Evolutionary conservation across 805 yeast species (phyloP).

Genomic region (Saturnispora serradocipensis): DNA sequence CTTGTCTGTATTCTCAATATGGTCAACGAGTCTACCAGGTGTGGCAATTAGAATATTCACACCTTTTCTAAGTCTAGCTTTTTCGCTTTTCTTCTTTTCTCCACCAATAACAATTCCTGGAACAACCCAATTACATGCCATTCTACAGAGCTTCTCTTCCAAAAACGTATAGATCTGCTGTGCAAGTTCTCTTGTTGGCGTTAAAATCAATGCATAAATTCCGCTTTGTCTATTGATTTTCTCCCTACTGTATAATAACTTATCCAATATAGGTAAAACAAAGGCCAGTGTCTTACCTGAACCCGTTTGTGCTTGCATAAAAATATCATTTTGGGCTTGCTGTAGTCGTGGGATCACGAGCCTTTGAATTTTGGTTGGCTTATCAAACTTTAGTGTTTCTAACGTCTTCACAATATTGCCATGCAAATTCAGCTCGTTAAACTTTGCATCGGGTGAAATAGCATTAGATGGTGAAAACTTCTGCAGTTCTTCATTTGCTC

Average conservation of each 20-base stretch:
- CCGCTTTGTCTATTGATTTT: conserved; percentile 60
- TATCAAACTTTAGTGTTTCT: conserved; percentile 41
- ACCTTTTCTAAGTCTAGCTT: conserved; percentile 92
- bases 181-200: conserved; percentile 95
- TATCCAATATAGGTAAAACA: conserved; percentile 70
- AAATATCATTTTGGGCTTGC: conserved; percentile 45
- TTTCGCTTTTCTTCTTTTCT: conserved; percentile 93
- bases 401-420: conserved; percentile 45
- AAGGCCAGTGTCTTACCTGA: conserved; percentile 94
- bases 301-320: conserved; percentile 96
- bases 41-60: conserved; percentile 94
- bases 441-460: conserved; percentile 48
- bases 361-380: conserved; percentile 85
- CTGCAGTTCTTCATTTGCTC: conserved; percentile 25
- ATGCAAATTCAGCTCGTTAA: conserved; percentile 62
- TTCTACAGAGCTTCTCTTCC: conserved; percentile 51
- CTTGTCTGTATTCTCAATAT: conserved; percentile 78
- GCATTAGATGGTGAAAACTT: conserved; percentile 68
- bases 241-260: conserved; percentile 44
- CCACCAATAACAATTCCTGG: conserved; percentile 98
- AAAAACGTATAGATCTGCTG: conserved; percentile 79
- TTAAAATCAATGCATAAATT: conserved; percentile 75
- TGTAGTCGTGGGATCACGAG: conserved; percentile 58
- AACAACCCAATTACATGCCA: conserved; percentile 73
- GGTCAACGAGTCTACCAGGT: conserved; percentile 94